Conservation (phyloP, 352 stramenopile genomes). For the Phytopythium helicoides region DNA sequence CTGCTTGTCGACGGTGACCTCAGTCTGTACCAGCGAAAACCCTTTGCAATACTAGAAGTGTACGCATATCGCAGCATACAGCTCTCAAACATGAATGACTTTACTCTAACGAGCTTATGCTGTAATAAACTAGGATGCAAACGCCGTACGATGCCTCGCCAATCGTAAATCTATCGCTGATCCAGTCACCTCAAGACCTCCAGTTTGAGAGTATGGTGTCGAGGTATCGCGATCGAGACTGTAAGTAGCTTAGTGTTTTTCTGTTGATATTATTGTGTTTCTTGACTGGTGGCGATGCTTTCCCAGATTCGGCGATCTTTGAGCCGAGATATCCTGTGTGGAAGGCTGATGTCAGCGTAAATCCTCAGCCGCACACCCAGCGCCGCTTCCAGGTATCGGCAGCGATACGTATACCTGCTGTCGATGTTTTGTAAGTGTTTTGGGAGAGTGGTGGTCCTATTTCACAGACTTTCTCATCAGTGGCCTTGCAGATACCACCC, state of each 20-base stretch:
- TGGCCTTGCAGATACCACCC: conserved; percentile 38
- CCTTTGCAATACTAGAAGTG: conserved; percentile 41
- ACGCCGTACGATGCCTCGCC: conserved; percentile 29
- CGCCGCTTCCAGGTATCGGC: conserved; percentile 36
- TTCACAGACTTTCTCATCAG: not conserved
- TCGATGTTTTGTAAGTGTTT: conserved; percentile 28
- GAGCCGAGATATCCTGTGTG: conserved; percentile 38
- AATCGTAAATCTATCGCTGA: conserved; percentile 40
- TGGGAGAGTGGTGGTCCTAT: not conserved
- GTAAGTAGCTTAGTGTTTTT: conserved; percentile 20
- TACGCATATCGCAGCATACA: too few species aligned
- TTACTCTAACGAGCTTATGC: too few species aligned
- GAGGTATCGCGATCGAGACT: conserved; percentile 42
- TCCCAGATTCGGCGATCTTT: conserved; percentile 35
- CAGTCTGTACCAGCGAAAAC: conserved; percentile 41
- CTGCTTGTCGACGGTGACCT: conserved; percentile 61
- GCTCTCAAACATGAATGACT: too few species aligned
- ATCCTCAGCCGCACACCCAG: not conserved
- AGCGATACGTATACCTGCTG: conserved; percentile 38
- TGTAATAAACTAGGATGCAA: conserved; percentile 40
- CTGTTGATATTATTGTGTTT: not conserved
- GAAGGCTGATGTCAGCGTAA: conserved; percentile 24
- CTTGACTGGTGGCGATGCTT: not conserved
- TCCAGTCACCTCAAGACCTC: conserved; percentile 32
- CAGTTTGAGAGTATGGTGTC: conserved; percentile 31